Percentiles rank a stretch among this genome's conserved stretches.
These are phyloP conservation scores for Durio zibethinus DNA, from an alignment of 345 rosid species.

Conservation along the genomic window DNA sequence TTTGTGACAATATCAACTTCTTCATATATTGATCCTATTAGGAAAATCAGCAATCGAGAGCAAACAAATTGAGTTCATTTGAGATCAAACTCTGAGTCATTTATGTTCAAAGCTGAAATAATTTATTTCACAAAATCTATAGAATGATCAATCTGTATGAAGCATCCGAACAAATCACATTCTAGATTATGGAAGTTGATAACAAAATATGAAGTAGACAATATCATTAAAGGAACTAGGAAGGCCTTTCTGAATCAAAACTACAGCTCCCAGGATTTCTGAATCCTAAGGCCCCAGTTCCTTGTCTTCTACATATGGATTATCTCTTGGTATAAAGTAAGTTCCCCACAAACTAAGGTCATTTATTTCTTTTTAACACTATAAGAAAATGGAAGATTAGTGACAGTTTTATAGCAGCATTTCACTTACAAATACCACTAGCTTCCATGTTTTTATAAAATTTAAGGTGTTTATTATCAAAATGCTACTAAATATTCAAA, in stretches of 20 bases:
- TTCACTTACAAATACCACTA: no score
- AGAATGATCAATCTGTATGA: background rate
- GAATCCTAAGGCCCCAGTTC: slow-evolving; percentile 43
- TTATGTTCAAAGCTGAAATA: background rate
- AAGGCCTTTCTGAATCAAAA: slow-evolving; percentile 48
- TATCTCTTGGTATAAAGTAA: slow-evolving; percentile 47
- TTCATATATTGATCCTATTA: slow-evolving; percentile 47
- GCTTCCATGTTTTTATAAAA: no score
- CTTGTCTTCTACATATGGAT: slow-evolving; percentile 42
- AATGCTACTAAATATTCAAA: no score
- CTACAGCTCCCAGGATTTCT: slow-evolving; percentile 62
- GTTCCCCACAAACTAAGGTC: slow-evolving; percentile 49
- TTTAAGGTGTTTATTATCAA: no score
- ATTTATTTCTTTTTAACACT: slow-evolving; percentile 13
- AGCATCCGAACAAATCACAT: background rate
- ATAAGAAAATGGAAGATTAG: no score
- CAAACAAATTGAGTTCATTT: background rate
- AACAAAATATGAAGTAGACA: background rate
- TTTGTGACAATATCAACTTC: slow-evolving; percentile 46
- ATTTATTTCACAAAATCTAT: background rate
- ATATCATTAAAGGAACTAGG: slow-evolving; percentile 41
- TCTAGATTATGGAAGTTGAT: background rate
- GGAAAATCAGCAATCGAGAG: background rate
- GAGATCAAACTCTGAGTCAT: no score
- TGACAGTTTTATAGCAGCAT: no score